Base-by-base conservation (phyloP, 202 grass and related monocot species). In the Panicum virgatum region DNA sequence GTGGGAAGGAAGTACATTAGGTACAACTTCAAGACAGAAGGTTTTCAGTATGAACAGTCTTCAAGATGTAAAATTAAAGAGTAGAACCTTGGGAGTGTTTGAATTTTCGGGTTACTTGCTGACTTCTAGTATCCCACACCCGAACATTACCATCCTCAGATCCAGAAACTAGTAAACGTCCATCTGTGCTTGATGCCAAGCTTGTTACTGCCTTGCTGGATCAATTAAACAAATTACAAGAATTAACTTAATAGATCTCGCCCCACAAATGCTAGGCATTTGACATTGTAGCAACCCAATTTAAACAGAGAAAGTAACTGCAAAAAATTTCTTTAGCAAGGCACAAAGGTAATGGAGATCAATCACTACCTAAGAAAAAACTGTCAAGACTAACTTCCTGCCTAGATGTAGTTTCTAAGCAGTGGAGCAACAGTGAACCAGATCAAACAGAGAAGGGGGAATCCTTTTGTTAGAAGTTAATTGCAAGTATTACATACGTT, bases 71-170 rank as follows among this genome's bases (percentile, higher is more conserved):
- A 46, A 18, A 43, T 60, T 48, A 32, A 71, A 60, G 37, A 79
- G 12, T 19, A 20, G 47, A 88, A 94, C 92, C 88, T 91, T 94
- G 87, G 27, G 86, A 90, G n/a, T 94, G 92, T 86, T 94, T 94
- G 23, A 94, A 76, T 82, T 91, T 83, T 45, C 83, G 77, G 67
- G 77, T 91, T 65, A 89, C 88, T 52, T 86, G 71, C 67, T 89
- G 84, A 72, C 69, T 84, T 86, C 71, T 89, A 16, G 87, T 94
- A 72, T 91, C 86, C 86, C 86, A 94, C 81, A 89, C 80, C 75
- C 72, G 77, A 54, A 94, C 80, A 83, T 65, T 73, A 54, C 92
- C 88, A 85, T 94, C 92, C 47, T 86, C 86, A 12, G 88, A 89
- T 73, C 92, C 92, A 89, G 86, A 89, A 12, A 94, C 82, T 14